Percentiles rank a stretch among this genome's conserved stretches.
Evolutionary conservation across 1,139 yeast genomes (phyloP).

Genomic region (Wickerhamomyces sp.): DNA sequence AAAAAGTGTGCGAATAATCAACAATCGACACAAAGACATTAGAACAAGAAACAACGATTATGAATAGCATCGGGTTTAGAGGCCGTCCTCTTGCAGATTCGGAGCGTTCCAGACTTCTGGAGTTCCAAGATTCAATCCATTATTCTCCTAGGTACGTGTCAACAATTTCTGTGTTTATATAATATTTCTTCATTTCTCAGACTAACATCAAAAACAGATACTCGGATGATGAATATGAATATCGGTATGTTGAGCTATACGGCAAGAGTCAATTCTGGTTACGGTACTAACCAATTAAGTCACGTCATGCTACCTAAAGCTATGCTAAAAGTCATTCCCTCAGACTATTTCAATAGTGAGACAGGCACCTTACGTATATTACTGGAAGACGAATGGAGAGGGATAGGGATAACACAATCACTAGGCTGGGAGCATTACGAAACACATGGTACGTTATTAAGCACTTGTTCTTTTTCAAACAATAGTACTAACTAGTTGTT

Average conservation of each 20-base stretch:
- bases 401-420: slow-evolving; percentile 94
- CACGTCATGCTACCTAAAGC: slow-evolving; percentile 97
- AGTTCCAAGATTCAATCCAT: slow-evolving; percentile 91
- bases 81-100: slow-evolving; percentile 72
- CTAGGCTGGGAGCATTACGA: slow-evolving; percentile 98
- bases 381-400: slow-evolving; percentile 97
- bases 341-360: slow-evolving; percentile 91
- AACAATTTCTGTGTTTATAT: neutral
- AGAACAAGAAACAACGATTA: slow-evolving; percentile 11
- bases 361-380: slow-evolving; percentile 91
- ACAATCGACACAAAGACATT: neutral
- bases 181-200: too few relatives aligned
- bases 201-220: slow-evolving; percentile 38
- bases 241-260: slow-evolving; percentile 30
- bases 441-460: slow-evolving; percentile 55
- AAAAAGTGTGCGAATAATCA: too few relatives aligned
- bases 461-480: neutral
- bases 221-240: slow-evolving; percentile 86
- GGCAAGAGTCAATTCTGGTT: slow-evolving; percentile 15
- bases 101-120: slow-evolving; percentile 83
- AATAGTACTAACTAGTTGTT: neutral
- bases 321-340: slow-evolving; percentile 93
- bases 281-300: slow-evolving; percentile 33
- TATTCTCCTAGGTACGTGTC: slow-evolving; percentile 71
- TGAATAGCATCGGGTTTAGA: slow-evolving; percentile 29